A percentile compares a stretch with the other conserved stretches of the same genome.
Evolutionary conservation across 768 basidiomycete genomes (phyloP).

Genomic region (Auriscalpium microsporum): DNA sequence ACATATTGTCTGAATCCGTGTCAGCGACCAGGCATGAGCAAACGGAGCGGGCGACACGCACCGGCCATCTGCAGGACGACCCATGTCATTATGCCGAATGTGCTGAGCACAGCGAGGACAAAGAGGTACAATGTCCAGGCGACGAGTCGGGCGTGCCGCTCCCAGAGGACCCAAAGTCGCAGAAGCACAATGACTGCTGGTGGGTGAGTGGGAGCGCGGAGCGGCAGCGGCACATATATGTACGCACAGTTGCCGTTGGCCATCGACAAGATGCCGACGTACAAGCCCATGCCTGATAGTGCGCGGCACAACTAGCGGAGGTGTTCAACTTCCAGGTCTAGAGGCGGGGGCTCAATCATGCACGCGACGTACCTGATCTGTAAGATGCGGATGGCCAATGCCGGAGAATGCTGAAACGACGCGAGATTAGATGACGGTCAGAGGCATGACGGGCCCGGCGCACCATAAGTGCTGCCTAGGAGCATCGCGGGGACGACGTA

Average conservation of each 20-base stretch:
- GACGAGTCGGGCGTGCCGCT: background rate
- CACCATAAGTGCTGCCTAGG: constrained; percentile 1
- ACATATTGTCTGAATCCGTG: background rate
- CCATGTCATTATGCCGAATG: background rate
- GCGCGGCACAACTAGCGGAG: no score
- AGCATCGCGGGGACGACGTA: constrained; percentile 26
- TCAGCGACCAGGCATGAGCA: background rate
- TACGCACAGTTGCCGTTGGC: no score
- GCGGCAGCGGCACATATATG: no score
- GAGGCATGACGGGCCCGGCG: background rate
- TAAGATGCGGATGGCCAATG: no score
- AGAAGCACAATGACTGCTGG: background rate
- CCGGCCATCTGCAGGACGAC: background rate
- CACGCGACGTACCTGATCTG: no score
- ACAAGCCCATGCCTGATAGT: no score
- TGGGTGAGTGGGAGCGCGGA: no score
- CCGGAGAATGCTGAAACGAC: no score
- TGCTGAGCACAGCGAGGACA: background rate
- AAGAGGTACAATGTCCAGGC: background rate
- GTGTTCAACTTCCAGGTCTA: no score
- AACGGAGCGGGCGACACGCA: background rate
- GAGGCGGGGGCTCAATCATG: no score
- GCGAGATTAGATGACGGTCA: background rate
- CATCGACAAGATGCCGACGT: no score
- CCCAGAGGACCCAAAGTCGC: background rate